Evolutionary conservation across 139 green algal species (phyloP).

Genomic region (Astrephomene gubernaculifera): DNA sequence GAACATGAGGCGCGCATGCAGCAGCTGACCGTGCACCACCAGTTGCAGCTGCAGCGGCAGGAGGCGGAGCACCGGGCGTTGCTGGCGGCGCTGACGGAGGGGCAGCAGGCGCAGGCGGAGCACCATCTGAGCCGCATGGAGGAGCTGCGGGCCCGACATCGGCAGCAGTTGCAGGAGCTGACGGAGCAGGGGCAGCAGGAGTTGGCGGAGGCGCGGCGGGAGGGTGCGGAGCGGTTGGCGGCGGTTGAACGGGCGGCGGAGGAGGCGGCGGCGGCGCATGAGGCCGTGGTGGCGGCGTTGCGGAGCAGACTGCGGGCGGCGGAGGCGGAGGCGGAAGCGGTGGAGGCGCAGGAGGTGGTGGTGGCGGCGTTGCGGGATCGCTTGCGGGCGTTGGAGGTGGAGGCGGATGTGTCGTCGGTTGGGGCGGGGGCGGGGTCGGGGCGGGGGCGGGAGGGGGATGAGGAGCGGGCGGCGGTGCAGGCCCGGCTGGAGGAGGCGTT

Average conservation of each 20-base stretch:
- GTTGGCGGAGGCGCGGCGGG: background rate
- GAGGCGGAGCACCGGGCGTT: background rate
- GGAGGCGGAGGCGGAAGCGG: background rate
- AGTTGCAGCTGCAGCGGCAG: background rate
- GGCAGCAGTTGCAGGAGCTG: constrained; percentile 16
- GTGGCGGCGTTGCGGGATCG: background rate
- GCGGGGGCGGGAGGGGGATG: background rate
- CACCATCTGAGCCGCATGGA: background rate
- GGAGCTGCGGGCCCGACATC: background rate
- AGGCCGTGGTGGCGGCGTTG: background rate
- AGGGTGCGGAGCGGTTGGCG: background rate
- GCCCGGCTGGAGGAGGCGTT: constrained; percentile 22
- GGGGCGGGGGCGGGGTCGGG: background rate
- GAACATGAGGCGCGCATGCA: background rate
- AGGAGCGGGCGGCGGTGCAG: background rate
- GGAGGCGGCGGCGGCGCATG: background rate
- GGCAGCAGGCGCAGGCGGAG: constrained; percentile 10
- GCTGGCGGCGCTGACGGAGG: constrained; percentile 7
- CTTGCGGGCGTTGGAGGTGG: background rate
- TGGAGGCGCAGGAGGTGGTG: background rate
- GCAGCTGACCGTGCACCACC: constrained; percentile 11
- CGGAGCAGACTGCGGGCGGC: background rate
- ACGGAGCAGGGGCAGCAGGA: background rate
- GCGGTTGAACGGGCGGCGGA: background rate
- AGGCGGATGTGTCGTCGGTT: background rate